These are phyloP conservation scores for Byssothecium circinans DNA, from an alignment of 2,329 filamentous ascomycete genomes.

Conservation along the genomic window DNA sequence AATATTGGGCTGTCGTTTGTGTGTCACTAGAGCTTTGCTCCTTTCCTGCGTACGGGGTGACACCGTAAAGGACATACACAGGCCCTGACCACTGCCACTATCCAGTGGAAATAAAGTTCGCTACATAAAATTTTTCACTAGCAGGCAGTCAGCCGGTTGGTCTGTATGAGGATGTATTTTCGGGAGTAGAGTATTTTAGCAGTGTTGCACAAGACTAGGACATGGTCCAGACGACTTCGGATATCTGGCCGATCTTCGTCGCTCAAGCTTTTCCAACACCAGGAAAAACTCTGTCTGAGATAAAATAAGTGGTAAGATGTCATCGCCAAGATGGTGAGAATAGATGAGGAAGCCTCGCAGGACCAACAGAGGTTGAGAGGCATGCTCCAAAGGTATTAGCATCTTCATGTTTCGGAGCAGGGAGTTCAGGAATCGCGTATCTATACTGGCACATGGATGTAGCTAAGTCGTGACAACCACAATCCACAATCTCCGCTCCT, in stretches of 20 bases:
- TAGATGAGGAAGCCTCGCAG: not conserved
- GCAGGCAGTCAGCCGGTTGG: not conserved
- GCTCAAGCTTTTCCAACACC: not conserved
- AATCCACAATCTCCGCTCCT: no score
- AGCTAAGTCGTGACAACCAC: no score
- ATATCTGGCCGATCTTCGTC: not conserved
- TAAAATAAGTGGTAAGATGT: not conserved
- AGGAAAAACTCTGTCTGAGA: not conserved
- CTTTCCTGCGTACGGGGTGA: not conserved
- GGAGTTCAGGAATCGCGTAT: no score
- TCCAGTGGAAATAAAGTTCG: not conserved
- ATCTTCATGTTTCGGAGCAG: slow-evolving; percentile 3
- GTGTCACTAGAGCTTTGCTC: slow-evolving; percentile 2
- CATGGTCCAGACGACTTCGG: not conserved
- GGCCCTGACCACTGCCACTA: no score
- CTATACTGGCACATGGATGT: no score
- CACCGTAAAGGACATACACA: not conserved
- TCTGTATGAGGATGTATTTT: no score
- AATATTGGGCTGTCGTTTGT: not conserved
- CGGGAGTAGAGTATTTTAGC: not conserved
- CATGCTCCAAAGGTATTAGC: not conserved
- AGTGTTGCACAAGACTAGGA: not conserved
- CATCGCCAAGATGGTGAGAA: not conserved
- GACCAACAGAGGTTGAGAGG: not conserved
- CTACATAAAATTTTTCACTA: not conserved